phyloP scores from a whole-genome alignment of 2,329 filamentous ascomycete species.

The Diaporthe sp. region DNA sequence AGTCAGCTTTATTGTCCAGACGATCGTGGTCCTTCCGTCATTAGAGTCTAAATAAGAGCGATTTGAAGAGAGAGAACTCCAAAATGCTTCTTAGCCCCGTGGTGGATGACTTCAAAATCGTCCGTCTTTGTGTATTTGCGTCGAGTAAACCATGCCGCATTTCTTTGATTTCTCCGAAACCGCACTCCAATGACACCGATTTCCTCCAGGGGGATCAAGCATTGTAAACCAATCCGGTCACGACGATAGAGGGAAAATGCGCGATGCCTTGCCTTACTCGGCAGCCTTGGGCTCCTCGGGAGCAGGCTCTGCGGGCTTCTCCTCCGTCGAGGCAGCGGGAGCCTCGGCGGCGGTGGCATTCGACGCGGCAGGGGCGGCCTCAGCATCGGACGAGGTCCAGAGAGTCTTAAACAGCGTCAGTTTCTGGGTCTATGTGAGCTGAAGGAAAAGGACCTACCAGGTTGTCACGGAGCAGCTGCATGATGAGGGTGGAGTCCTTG shows the following conservation, averaged over 20 bases:
- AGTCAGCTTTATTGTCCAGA: conserved; percentile 66
- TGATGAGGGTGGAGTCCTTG: conserved; percentile 98
- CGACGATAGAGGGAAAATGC: conserved; percentile 50
- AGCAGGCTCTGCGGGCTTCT: conserved; percentile 63
- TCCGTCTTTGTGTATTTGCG: conserved; percentile 55
- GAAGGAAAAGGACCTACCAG: conserved; percentile 68
- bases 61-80: conserved; percentile 54
- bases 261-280: conserved; percentile 60
- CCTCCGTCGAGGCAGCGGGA: conserved; percentile 60
- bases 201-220: conserved; percentile 58
- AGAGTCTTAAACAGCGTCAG: conserved; percentile 76
- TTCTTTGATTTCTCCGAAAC: conserved; percentile 62
- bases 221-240: conserved; percentile 54
- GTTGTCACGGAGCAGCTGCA: conserved; percentile 98
- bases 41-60: conserved; percentile 66
- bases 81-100: conserved; percentile 57
- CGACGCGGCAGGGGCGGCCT: conserved; percentile 72
- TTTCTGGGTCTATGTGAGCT: not conserved
- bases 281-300: conserved; percentile 76
- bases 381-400: conserved; percentile 98
- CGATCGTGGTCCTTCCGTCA: conserved; percentile 55
- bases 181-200: conserved; percentile 72
- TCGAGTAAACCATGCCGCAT: conserved; percentile 63
- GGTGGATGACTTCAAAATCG: conserved; percentile 48
- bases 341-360: conserved; percentile 54